Percentiles rank a stretch among this genome's conserved stretches.
Conservation (phyloP, 208 protist species). For the Wallacemonas sp. region DNA sequence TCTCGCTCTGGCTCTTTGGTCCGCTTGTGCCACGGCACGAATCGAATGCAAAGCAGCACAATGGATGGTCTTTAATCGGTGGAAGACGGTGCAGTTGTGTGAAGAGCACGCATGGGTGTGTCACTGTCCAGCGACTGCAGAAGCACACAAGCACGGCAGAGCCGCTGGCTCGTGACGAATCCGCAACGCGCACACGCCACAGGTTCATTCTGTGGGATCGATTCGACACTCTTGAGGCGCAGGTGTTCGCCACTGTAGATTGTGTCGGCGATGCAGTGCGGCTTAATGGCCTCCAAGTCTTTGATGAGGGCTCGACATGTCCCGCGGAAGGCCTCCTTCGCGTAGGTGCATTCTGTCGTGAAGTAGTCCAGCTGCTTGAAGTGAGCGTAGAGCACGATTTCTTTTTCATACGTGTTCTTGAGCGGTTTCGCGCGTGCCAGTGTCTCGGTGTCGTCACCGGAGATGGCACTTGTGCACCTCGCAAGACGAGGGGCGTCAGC, state of each 20-base stretch:
- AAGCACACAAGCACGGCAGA: conserved; percentile 95
- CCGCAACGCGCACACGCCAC: conserved; percentile 84
- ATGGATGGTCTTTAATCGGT: too few relatives aligned
- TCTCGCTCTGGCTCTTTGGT: too few relatives aligned
- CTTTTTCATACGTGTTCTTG: conserved; percentile 97
- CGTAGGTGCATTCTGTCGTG: conserved; percentile 97
- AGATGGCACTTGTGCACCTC: conserved; percentile 78
- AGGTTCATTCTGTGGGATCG: conserved; percentile 42
- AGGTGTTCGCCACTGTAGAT: conserved; percentile 90
- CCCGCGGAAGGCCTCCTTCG: conserved; percentile 96
- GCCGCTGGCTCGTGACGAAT: conserved; percentile 87
- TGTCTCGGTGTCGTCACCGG: conserved; percentile 22
- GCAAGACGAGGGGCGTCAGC: conserved; percentile 93
- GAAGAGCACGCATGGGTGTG: conserved; percentile 45
- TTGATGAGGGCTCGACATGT: conserved; percentile 93
- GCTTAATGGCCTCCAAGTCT: conserved; percentile 91
- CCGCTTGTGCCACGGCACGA: too few relatives aligned
- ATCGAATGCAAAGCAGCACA: too few relatives aligned
- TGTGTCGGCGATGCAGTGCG: conserved; percentile 91
- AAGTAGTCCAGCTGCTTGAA: conserved; percentile 98
- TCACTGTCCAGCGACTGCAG: conserved; percentile 86
- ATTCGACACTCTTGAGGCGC: conserved; percentile 50
- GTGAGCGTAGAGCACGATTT: conserved; percentile 98
- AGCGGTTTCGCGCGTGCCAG: conserved; percentile 96
- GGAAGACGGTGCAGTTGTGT: neutral